Base-by-base conservation (phyloP, 257 asterid genomes). In the Linderniella brevidens region DNA sequence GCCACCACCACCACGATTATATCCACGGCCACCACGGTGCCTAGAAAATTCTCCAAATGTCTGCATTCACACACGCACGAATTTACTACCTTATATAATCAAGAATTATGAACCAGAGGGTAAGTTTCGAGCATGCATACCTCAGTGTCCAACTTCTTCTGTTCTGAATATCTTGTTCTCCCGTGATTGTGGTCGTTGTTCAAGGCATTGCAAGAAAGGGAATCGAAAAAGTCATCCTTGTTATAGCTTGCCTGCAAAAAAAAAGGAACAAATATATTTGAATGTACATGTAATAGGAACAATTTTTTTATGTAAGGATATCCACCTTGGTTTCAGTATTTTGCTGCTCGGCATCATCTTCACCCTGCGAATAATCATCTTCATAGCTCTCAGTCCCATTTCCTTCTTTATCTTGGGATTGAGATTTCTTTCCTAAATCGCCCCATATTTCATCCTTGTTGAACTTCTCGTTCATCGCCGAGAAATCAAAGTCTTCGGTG, bases 361-460 rank as follows among this genome's bases (percentile, higher is more conserved):
- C 87, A 0, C 70, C 73, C 49, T 59, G 63, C 42, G 13, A 11
- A 19, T 11, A 53, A 38, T 78, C 64, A 52, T 76, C 69, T 49
- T 76, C 98, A 19, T 75, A 78, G 43, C 73, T 71, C 50, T 44
- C 80, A 49, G 68, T 64, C 29, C 52, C 92, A 19, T 76, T 58
- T 47, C 69, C 81, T 37, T 75, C 88, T 42, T 71, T 57, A 55
- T 72, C 87, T 25, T 63, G 74, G 17, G 67, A 54, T 56, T 53
- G 70, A 41, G 58, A 69, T 54, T 70, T 66, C 70, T 77, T 90
- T 13, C 99, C 96, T 35, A 90, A 65, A 75, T 79, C 86, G 37
- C 99, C 99, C 99, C 99, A 90, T 0, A 85, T 96, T 68, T 90
- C 96, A n/a, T 90, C 96, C 59, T 90, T 90, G 0, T 90, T 85